Base-by-base conservation (phyloP, 2,329 filamentous ascomycete species). In the Paecilomyces sp. region DNA sequence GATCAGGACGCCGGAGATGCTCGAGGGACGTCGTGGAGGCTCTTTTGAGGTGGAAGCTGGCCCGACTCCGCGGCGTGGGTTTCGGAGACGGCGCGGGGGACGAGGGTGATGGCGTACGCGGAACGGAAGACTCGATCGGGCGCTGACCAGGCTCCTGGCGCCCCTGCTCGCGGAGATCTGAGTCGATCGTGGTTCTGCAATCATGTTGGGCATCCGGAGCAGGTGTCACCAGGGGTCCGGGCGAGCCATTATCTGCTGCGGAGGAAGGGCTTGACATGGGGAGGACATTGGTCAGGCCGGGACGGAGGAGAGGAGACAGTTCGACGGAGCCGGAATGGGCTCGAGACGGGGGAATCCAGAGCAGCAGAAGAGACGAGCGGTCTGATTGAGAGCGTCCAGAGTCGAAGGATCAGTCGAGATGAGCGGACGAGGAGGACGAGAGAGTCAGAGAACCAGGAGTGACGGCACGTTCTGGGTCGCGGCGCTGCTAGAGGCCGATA, bases 221-320 rank as follows among this genome's bases (percentile, higher is more conserved):
- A 75, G 75, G 73, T 76, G 77, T 79, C 74, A 79, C 75, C 76
- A 76, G 69, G 68, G 74, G 67, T 69, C 67, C 67, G 69, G 74
- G 70, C 68, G 71, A 69, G 70, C 72, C 68, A 67, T 75, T 66
- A 70, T 73, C 73, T 67, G 73, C 66, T 70, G 72, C 76, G 70
- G 75, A 72, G 72, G 74, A 71, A 73, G 74, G 72, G 60, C 70
- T 78, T 76, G 79, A 80, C 79, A 81, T 81, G 78, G 73, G 73
- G 74, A 76, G 73, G 71, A 79, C 79, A 81, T 80, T 78, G 76
- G 77, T 76, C 71, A 74, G 68, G 67, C 62, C 64, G 67, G 65
- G 68, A 69, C 63, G 64, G 64, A 50, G 52, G 57, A 30, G 55
- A 33, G 28, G 22, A 33, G 9, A 18, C 25, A 34, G 30, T 25